Conservation (phyloP, 352 stramenopile genomes). For the Phytophthora melonis region DNA sequence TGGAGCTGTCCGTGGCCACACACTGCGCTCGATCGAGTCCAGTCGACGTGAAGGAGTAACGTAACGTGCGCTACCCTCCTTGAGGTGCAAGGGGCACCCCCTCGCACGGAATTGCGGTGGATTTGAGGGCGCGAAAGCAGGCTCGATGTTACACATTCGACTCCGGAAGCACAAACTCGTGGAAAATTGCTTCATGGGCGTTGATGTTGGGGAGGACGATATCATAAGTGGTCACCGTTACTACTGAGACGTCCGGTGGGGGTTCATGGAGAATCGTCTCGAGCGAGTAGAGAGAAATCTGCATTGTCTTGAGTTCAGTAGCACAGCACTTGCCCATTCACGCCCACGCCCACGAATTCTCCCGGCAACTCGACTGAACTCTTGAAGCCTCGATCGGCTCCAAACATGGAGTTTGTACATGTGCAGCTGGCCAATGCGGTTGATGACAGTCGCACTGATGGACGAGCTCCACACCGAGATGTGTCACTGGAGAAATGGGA, state of each 20-base stretch:
- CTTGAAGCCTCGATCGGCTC: conserved; percentile 10
- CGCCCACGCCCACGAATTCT: conserved; percentile 4
- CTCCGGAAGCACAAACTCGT: not conserved
- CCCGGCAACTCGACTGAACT: conserved; percentile 24
- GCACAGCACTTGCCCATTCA: not conserved
- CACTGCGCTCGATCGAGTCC: conserved; percentile 21
- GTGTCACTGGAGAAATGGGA: not conserved
- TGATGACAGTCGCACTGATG: not conserved
- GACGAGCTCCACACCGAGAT: conserved; percentile 4
- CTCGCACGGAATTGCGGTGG: conserved; percentile 15
- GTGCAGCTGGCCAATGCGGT: not conserved
- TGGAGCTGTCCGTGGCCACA: conserved; percentile 22
- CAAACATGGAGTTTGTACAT: not conserved
- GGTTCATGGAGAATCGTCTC: conserved; percentile 12
- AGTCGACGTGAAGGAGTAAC: conserved; percentile 29
- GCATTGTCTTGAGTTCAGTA: conserved; percentile 1
- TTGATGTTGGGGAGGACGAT: not conserved
- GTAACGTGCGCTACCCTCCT: conserved; percentile 21
- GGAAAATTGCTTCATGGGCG: not conserved
- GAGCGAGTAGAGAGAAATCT: not conserved
- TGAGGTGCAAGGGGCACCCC: conserved; percentile 15
- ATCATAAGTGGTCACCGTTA: conserved; percentile 8
- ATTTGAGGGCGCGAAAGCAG: conserved; percentile 6
- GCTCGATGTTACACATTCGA: conserved; percentile 33
- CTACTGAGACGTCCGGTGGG: conserved; percentile 21